These are phyloP conservation scores for Bidens hawaiensis DNA, from an alignment of 140 eudicot genomes.

Conservation along the genomic window DNA sequence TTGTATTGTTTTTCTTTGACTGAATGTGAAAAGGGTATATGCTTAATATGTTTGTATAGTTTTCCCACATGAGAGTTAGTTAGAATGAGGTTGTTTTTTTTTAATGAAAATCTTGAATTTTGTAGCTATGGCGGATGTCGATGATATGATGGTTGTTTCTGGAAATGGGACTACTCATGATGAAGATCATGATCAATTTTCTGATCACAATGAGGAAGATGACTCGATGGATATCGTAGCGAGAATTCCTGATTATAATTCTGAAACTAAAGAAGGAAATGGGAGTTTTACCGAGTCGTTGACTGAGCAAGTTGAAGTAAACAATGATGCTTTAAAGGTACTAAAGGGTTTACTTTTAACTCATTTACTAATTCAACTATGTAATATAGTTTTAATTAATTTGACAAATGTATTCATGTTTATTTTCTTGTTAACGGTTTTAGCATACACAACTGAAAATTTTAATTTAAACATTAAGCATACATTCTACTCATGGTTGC, in stretches of 20 bases:
- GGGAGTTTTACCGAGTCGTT: constrained; percentile 27
- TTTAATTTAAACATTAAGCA: no score
- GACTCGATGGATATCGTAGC: constrained; percentile 28
- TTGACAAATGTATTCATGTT: not conserved
- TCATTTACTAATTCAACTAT: not conserved
- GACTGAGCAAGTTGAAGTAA: constrained; percentile 31
- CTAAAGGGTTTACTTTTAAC: not conserved
- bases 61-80: not conserved
- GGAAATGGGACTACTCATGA: constrained; percentile 47
- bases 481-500: not conserved
- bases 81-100: not conserved
- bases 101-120: not conserved
- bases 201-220: constrained; percentile 26
- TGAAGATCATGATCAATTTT: constrained; percentile 33
- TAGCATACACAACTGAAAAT: no score
- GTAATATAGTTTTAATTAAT: not conserved
- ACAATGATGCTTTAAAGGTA: constrained; percentile 55
- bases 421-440: not conserved
- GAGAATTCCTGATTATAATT: constrained; percentile 32
- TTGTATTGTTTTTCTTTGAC: no score
- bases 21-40: constrained; percentile 5
- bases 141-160: constrained; percentile 27
- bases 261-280: constrained; percentile 35
- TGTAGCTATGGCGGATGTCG: constrained; percentile 56
- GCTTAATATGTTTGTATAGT: not conserved